Conservation (phyloP, 2,329 filamentous ascomycete genomes). For the Trichoderma polysporum region DNA sequence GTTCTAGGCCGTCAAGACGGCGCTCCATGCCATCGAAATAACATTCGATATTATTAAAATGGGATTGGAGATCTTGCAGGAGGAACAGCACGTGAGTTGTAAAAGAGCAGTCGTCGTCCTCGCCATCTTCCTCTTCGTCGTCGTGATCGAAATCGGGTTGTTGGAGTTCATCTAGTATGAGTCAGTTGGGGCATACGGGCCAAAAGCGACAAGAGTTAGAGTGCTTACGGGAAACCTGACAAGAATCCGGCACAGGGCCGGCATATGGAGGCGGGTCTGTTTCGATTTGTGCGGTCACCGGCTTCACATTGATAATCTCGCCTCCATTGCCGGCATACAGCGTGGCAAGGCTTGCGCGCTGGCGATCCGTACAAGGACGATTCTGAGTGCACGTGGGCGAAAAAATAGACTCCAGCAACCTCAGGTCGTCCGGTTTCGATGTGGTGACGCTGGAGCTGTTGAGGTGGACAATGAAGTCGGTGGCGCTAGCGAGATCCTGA, state of each 20-base stretch:
- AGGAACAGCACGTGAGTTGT: neutral
- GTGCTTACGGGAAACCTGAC: neutral
- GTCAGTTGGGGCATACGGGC: no score
- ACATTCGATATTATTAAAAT: neutral
- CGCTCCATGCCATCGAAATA: neutral
- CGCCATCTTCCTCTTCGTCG: neutral
- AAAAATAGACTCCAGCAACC: neutral
- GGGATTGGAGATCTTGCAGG: neutral
- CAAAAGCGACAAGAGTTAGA: no score
- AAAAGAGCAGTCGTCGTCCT: neutral
- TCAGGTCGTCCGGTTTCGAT: neutral
- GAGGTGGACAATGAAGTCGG: neutral
- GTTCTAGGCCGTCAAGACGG: neutral
- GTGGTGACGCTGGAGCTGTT: neutral
- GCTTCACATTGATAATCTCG: neutral
- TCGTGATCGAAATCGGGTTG: neutral
- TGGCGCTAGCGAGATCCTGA: neutral
- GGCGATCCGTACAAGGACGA: neutral
- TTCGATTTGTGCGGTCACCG: neutral
- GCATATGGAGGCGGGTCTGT: neutral
- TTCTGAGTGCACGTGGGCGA: neutral
- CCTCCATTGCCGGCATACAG: constrained; percentile 2
- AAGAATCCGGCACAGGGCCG: neutral
- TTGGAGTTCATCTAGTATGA: neutral
- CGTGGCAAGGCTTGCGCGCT: neutral